Evolutionary conservation across 768 basidiomycete genomes (phyloP).

Genomic region (Melanogaster broomeanus): DNA sequence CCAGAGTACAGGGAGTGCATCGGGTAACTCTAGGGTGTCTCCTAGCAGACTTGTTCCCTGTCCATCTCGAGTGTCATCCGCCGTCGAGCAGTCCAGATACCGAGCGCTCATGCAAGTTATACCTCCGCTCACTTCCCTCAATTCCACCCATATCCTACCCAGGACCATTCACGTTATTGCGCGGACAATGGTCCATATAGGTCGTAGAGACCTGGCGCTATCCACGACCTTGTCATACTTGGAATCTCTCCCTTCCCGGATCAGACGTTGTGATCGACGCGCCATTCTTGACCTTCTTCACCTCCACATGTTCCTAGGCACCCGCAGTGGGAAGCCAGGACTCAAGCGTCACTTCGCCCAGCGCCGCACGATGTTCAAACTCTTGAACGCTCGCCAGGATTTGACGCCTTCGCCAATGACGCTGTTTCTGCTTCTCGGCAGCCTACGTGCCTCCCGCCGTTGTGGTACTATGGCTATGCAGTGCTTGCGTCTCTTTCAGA

Average conservation of each 20-base stretch:
- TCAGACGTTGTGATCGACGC: constrained; percentile 37
- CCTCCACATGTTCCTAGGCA: constrained; percentile 43
- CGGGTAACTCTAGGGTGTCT: neutral
- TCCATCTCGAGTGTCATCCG: constrained; percentile 7
- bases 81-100: constrained; percentile 30
- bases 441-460: constrained; percentile 47
- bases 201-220: constrained; percentile 41
- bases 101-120: constrained; percentile 43
- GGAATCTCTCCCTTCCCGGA: constrained; percentile 43
- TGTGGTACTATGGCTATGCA: constrained; percentile 57
- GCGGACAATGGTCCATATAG: constrained; percentile 45
- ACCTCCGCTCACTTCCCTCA: constrained; percentile 37
- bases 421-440: constrained; percentile 56
- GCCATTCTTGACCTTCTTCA: constrained; percentile 52
- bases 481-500: constrained; percentile 45
- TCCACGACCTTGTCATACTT: constrained; percentile 52
- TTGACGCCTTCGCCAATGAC: constrained; percentile 62
- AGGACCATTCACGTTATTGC: constrained; percentile 48
- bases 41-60: constrained; percentile 17
- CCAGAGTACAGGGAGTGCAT: constrained; percentile 5
- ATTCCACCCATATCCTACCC: constrained; percentile 39
- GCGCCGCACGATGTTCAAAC: constrained; percentile 43
- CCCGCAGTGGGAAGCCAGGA: constrained; percentile 34
- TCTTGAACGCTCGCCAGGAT: constrained; percentile 47
- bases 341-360: constrained; percentile 45